phyloP scores from a whole-genome alignment of 768 basidiomycete species.

The Candolleomyces aberdarensis region DNA sequence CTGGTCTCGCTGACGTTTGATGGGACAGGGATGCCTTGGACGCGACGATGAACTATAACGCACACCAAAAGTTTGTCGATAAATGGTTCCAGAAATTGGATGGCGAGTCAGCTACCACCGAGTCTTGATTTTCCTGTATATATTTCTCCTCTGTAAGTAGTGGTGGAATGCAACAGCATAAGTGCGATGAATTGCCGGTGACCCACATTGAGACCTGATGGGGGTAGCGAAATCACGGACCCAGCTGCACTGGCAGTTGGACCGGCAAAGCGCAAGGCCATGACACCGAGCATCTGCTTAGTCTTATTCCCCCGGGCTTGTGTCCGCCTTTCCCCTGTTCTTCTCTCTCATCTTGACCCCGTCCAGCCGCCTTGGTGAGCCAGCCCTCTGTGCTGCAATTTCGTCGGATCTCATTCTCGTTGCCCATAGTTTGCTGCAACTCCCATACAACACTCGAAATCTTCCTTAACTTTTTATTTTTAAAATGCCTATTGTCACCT shows the following conservation, averaged over 20 bases:
- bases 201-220: not conserved
- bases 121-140: too few species aligned
- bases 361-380: too few species aligned
- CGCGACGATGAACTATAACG: slow-evolving; percentile 57
- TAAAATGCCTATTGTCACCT: slow-evolving; percentile 44
- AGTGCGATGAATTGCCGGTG: not conserved
- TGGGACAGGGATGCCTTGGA: slow-evolving; percentile 48
- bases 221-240: slow-evolving; percentile 6
- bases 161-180: not conserved
- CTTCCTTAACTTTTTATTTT: not conserved
- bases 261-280: not conserved
- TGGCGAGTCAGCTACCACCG: slow-evolving; percentile 23
- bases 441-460: not conserved
- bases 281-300: not conserved
- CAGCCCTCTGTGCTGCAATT: too few species aligned
- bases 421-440: not conserved
- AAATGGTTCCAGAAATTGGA: slow-evolving; percentile 60
- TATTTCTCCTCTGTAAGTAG: not conserved
- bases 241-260: not conserved
- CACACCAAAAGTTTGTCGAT: slow-evolving; percentile 69
- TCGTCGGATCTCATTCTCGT: too few species aligned
- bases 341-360: not conserved
- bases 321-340: not conserved
- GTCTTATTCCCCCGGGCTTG: not conserved
- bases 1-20: slow-evolving; percentile 1